A percentile compares a stretch with the other conserved stretches of the same genome.
phyloP scores from a whole-genome alignment of 148 eudicot genomes.

The Beta vulgaris region DNA sequence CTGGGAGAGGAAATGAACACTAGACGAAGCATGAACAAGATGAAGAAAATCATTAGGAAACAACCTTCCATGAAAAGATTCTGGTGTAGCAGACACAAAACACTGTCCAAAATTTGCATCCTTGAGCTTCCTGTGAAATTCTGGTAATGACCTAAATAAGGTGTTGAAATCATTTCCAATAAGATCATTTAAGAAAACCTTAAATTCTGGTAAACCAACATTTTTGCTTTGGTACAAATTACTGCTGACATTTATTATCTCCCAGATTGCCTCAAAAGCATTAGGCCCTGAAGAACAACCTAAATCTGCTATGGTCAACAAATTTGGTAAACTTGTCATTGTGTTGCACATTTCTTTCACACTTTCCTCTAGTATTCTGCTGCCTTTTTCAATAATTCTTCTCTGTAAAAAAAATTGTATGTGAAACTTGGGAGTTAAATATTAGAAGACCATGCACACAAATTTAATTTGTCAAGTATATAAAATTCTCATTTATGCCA shows the following conservation, averaged over 20 bases:
- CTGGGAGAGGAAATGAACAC: too few species aligned
- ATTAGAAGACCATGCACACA: too few species aligned
- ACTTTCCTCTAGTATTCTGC: not conserved
- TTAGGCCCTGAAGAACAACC: constrained; percentile 11
- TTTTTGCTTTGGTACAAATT: not conserved
- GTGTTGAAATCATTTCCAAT: constrained; percentile 10
- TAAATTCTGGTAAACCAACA: not conserved
- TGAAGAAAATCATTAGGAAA: constrained; percentile 8
- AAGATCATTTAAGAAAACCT: not conserved
- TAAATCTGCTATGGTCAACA: not conserved
- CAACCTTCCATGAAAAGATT: not conserved
- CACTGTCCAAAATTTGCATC: not conserved
- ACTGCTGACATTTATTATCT: not conserved
- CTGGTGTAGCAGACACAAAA: not conserved
- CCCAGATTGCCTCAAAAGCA: constrained; percentile 1
- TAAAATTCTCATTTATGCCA: too few species aligned
- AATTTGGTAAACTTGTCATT: not conserved
- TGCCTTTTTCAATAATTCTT: not conserved
- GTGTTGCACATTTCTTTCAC: not conserved
- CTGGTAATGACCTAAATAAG: not conserved
- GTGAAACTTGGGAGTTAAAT: too few species aligned
- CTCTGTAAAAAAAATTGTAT: not conserved
- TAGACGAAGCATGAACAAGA: constrained; percentile 16
- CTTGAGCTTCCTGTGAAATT: not conserved
- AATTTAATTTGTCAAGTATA: too few species aligned